A percentile compares a stretch with the other conserved stretches of the same genome.
Conservation (phyloP, 495 filamentous ascomycete species). For the Penicillium roqueforti region DNA sequence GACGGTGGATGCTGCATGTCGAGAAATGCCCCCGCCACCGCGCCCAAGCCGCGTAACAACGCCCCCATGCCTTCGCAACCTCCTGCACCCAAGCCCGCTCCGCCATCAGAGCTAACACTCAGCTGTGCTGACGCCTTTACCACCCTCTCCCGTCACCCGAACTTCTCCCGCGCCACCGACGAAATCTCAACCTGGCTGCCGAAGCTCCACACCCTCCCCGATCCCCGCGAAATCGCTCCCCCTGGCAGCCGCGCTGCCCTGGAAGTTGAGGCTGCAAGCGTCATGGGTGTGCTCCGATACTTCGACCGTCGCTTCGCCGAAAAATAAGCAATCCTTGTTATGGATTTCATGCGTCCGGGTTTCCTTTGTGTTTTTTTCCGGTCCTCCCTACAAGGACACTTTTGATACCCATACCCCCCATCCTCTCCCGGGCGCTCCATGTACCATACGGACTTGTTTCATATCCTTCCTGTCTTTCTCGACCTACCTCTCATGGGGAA, state of each 20-base stretch:
- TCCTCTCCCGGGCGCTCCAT: slow-evolving; percentile 26
- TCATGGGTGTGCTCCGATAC: slow-evolving; percentile 78
- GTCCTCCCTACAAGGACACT: slow-evolving; percentile 11
- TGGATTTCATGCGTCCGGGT: background rate
- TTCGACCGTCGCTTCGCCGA: slow-evolving; percentile 73
- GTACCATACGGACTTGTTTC: slow-evolving; percentile 24
- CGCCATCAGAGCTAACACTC: slow-evolving; percentile 38
- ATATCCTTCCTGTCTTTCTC: slow-evolving; percentile 1
- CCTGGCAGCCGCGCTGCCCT: slow-evolving; percentile 53
- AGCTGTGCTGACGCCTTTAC: slow-evolving; percentile 79
- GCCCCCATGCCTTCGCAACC: slow-evolving; percentile 23
- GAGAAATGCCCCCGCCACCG: slow-evolving; percentile 27
- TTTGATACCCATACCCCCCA: slow-evolving; percentile 41
- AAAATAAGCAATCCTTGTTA: slow-evolving; percentile 26
- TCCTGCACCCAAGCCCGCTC: slow-evolving; percentile 26
- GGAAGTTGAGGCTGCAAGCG: slow-evolving; percentile 80
- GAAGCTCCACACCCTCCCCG: slow-evolving; percentile 59
- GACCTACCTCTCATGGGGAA: background rate
- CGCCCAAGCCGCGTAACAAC: slow-evolving; percentile 24
- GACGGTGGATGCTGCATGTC: slow-evolving; percentile 53
- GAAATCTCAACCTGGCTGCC: slow-evolving; percentile 73
- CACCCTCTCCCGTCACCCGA: slow-evolving; percentile 72
- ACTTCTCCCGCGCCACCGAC: slow-evolving; percentile 70
- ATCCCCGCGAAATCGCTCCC: slow-evolving; percentile 35
- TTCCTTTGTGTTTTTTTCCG: slow-evolving; percentile 15